Conservation (phyloP, 2,329 filamentous ascomycete species). For the Delphinella strobiligena region DNA sequence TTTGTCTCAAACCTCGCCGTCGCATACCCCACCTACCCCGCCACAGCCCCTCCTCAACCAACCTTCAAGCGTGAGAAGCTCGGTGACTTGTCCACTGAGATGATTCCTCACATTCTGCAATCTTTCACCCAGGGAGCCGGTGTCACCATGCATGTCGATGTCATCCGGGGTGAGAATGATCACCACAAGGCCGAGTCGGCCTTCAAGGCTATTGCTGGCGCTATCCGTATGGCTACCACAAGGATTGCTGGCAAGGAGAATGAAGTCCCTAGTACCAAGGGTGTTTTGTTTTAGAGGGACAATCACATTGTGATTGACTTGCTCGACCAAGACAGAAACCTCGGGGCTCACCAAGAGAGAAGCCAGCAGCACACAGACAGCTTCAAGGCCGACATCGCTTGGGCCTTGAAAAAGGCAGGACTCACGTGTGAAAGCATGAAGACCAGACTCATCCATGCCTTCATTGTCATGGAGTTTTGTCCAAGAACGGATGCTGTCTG, state of each 20-base stretch:
- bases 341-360: too few species aligned
- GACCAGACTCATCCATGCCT: too few species aligned
- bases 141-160: constrained; percentile 91
- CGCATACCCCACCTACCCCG: constrained; percentile 61
- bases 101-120: constrained; percentile 92
- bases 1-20: constrained; percentile 65
- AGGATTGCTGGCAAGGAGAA: constrained; percentile 70
- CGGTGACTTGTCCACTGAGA: constrained; percentile 85
- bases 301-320: too few species aligned
- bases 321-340: too few species aligned
- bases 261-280: constrained; percentile 93
- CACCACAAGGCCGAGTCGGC: constrained; percentile 94
- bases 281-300: constrained; percentile 53
- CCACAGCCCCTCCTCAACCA: constrained; percentile 73
- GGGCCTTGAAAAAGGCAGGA: too few species aligned
- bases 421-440: too few species aligned
- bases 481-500: too few species aligned
- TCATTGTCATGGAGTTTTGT: too few species aligned
- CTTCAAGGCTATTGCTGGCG: constrained; percentile 90
- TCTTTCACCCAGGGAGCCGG: constrained; percentile 86
- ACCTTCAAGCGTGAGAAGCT: constrained; percentile 86
- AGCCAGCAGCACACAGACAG: too few species aligned
- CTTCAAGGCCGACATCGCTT: too few species aligned
- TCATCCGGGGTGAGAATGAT: constrained; percentile 80
- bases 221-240: constrained; percentile 64